Evolutionary conservation across 1,284 basidiomycete species (phyloP), one percentile per base, ranked within the genome.

Genomic region (Filobasidium uniguttulatum): DNA sequence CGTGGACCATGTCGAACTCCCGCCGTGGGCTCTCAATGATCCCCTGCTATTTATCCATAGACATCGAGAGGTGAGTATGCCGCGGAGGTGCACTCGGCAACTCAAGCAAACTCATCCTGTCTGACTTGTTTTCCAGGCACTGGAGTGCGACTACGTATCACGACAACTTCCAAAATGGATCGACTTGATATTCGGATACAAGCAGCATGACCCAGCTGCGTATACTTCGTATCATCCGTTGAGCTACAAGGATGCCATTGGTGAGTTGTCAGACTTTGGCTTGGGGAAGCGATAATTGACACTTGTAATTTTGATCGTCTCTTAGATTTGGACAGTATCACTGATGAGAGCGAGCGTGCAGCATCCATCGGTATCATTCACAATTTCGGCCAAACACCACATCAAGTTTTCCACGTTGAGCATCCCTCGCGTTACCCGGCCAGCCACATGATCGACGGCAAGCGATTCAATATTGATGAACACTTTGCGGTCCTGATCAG

Each of bases 331-430:
- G 88, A 91, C 63, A 69, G 75, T 1, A 91, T 94, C 53, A 79
- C 79, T 10, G 84, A 93, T 60, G 80, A 87, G 41, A 71, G 85
- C 20, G 87, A 97, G 68, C 78, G 85, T 34, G 86, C 90, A 59
- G 89, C 90, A 0, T 87, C 86, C 1, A 85, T 91, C 7, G 87
- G 89, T 3, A 93, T 91, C 56, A 94, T 97, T 41, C 90, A 96
- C 68, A 94, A 93, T 57, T 93, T 91, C 61, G 88, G 88, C 15
- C 87, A 91, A 68, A 91, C 89, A 0, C 88, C 88, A 1, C 74
- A 80, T 23, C 88, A 87, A 62, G 76, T 96, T n/a, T 97, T 96
- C 68, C 74, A 71, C n/a, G 62, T 72, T 1, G 78, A 86, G 3
- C 91, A 96, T 71, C 87, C 87, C 0, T 69, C 75, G 36, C 77